Evolutionary conservation across 345 rosid genomes (phyloP).

Genomic region (Salix udensis): DNA sequence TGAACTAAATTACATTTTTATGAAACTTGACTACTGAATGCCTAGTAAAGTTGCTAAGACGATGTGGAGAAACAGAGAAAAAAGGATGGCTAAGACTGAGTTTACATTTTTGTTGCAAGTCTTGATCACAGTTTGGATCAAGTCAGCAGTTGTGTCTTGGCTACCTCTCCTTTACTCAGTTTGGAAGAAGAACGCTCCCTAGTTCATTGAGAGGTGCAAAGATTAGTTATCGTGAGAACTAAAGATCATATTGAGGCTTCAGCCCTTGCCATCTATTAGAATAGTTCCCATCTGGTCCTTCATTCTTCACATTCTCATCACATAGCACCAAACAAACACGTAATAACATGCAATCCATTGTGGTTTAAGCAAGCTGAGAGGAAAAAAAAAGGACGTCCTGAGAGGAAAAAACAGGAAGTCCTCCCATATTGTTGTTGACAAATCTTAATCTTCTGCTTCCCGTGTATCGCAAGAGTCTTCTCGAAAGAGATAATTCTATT

Average conservation of each 20-base stretch:
- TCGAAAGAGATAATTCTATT: too few relatives aligned
- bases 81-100: not conserved
- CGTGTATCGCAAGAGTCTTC: too few relatives aligned
- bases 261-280: not conserved
- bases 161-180: not conserved
- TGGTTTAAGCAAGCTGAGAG: not conserved
- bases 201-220: not conserved
- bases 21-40: not conserved
- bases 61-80: too few relatives aligned
- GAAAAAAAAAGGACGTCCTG: not conserved
- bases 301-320: not conserved
- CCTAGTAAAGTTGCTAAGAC: not conserved
- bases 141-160: not conserved
- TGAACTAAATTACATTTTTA: not conserved
- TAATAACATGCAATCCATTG: not conserved
- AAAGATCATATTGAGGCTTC: not conserved
- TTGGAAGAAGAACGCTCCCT: not conserved
- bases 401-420: not conserved
- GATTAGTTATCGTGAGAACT: not conserved
- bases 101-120: not conserved
- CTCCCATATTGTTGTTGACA: not conserved
- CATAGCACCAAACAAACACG: not conserved
- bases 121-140: slow-evolving; percentile 1
- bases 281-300: not conserved
- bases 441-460: not conserved